Evolutionary conservation across 345 rosid species (phyloP).

Genomic region (Atalantia buxifolia): DNA sequence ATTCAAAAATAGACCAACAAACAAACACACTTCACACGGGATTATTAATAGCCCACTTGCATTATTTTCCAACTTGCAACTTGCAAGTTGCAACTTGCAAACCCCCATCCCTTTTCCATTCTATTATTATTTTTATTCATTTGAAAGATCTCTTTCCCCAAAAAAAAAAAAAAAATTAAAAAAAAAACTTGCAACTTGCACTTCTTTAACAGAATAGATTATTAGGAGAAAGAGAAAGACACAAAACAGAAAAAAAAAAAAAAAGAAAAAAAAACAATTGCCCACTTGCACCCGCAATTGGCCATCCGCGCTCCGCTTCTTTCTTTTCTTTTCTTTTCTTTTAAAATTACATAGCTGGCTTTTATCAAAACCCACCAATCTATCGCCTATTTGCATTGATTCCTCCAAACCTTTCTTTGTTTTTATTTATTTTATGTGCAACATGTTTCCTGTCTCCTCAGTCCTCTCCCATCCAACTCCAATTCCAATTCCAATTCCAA

Average conservation of each 20-base stretch:
- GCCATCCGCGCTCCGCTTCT: background rate
- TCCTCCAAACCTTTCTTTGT: background rate
- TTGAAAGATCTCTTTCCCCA: background rate
- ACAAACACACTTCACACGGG: slow-evolving; percentile 7
- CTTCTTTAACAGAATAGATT: background rate
- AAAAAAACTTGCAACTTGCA: slow-evolving; percentile 42
- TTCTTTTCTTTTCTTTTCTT: background rate
- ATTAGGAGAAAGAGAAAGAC: background rate
- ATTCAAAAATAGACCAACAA: slow-evolving; percentile 21
- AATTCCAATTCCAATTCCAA: background rate
- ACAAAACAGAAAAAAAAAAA: background rate
- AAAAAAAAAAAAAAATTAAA: background rate
- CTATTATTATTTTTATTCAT: no score
- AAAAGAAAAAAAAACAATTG: background rate
- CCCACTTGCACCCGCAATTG: background rate
- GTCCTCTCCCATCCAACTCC: background rate
- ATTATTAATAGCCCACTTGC: slow-evolving; percentile 47
- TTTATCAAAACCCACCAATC: no score
- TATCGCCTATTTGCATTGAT: no score
- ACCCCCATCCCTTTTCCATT: background rate
- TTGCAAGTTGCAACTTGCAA: slow-evolving; percentile 40
- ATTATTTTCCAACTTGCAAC: background rate
- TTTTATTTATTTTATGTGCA: slow-evolving; percentile 11
- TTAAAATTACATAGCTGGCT: no score
- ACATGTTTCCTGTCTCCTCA: background rate